A percentile compares a stretch with the other conserved stretches of the same genome.
Conservation (phyloP, 768 basidiomycete genomes). For the Tulasnella sp. region DNA sequence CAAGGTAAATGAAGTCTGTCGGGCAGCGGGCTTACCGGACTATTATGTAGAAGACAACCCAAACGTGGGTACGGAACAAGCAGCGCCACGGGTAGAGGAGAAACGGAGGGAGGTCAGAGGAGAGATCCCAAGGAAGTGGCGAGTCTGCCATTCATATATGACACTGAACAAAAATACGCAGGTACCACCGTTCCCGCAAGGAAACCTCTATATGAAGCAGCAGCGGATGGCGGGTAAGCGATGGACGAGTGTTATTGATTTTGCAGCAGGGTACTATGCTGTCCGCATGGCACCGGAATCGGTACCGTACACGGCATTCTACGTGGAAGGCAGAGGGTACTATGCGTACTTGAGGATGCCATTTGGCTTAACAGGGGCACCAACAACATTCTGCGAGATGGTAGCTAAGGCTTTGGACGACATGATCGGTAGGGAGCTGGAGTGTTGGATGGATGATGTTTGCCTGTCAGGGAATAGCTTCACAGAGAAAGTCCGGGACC, state of each 20-base stretch:
- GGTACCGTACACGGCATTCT: conserved; percentile 37
- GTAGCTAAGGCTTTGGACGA: conserved; percentile 27
- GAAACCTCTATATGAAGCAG: conserved; percentile 43
- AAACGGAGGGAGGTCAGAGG: conserved; percentile 25
- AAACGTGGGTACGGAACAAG: too few relatives aligned
- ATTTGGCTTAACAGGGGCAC: conserved; percentile 43
- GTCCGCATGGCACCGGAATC: conserved; percentile 28
- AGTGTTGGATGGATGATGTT: conserved; percentile 44
- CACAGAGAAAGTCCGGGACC: conserved; percentile 32
- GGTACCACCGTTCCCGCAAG: conserved; percentile 32
- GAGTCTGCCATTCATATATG: conserved; percentile 41
- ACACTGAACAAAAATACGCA: conserved; percentile 34
- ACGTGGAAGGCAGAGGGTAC: conserved; percentile 40
- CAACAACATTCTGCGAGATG: conserved; percentile 37
- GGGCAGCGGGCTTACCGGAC: conserved; percentile 32
- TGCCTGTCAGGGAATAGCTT: conserved; percentile 38
- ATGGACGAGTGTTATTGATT: conserved; percentile 40
- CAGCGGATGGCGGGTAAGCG: conserved; percentile 38
- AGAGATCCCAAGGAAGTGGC: conserved; percentile 35
- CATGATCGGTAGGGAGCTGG: conserved; percentile 31
- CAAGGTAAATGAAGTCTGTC: conserved; percentile 39
- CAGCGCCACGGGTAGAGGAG: not conserved
- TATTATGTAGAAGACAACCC: conserved; percentile 17
- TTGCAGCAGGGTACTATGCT: conserved; percentile 40
- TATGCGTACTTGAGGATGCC: conserved; percentile 40